These are phyloP conservation scores for Amylocystis lapponica DNA, from an alignment of 768 basidiomycete species.

Conservation along the genomic window DNA sequence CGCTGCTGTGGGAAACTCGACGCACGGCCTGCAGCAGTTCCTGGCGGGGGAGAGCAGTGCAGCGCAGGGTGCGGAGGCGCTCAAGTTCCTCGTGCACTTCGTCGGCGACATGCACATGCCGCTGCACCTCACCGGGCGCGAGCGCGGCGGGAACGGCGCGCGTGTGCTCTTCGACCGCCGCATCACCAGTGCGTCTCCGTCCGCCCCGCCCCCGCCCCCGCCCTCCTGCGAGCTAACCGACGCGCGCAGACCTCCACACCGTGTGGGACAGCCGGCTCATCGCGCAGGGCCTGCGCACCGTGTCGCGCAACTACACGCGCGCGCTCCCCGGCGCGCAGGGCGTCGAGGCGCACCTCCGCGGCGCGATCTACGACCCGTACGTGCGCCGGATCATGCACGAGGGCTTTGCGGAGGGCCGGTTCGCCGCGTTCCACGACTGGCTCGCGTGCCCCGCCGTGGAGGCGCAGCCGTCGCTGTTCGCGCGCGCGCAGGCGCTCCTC, in stretches of 20 bases:
- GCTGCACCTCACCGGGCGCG: conserved; percentile 82
- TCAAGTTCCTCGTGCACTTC: conserved; percentile 92
- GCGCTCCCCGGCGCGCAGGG: conserved; percentile 67
- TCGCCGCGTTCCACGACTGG: conserved; percentile 48
- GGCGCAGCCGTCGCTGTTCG: no score
- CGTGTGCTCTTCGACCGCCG: conserved; percentile 71
- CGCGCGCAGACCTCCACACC: conserved; percentile 75
- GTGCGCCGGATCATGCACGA: conserved; percentile 86
- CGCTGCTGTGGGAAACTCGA: conserved; percentile 73
- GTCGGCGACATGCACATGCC: conserved; percentile 93
- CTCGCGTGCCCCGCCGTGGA: conserved; percentile 50
- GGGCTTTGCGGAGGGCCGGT: conserved; percentile 41
- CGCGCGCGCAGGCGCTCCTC: no score
- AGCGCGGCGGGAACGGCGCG: conserved; percentile 81
- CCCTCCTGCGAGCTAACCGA: no score
- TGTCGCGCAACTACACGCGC: conserved; percentile 67
- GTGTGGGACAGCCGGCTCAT: conserved; percentile 85
- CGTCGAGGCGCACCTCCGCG: conserved; percentile 43
- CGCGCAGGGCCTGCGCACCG: conserved; percentile 71
- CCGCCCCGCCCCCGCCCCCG: no score
- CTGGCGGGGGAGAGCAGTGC: neutral
- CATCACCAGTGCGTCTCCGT: conserved; percentile 51
- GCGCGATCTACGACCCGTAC: conserved; percentile 82
- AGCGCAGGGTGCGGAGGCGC: conserved; percentile 61
- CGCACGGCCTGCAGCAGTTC: conserved; percentile 33